These are phyloP conservation scores for Bryoerythrophyllum caledonicum DNA, from an alignment of 225 moss, liverwort and hornwort species.

Conservation along the genomic window DNA sequence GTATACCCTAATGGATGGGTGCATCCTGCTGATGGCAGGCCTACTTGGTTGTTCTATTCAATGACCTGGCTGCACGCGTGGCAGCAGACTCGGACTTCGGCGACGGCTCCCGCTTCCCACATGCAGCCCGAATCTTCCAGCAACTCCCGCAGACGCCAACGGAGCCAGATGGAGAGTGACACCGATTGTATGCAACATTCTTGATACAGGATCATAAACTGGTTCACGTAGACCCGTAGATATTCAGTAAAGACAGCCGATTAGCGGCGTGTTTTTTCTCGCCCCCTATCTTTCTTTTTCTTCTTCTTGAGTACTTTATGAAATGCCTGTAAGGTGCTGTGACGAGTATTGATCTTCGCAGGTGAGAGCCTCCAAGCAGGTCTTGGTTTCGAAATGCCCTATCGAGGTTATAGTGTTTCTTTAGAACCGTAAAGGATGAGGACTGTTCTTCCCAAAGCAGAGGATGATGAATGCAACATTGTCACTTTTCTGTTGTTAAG, in stretches of 20 bases:
- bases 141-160: constrained; percentile 79
- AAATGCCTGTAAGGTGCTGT: constrained; percentile 14
- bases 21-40: constrained; percentile 99
- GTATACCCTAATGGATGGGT: constrained; percentile 98
- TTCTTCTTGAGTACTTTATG: constrained; percentile 9
- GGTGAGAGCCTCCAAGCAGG: constrained; percentile 21
- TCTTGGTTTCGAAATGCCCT: constrained; percentile 4
- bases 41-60: constrained; percentile 99
- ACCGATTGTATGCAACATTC: constrained; percentile 54
- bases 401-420: not conserved
- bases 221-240: constrained; percentile 11
- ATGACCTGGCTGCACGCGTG: constrained; percentile 99
- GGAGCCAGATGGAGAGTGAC: constrained; percentile 90
- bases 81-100: constrained; percentile 99
- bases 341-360: constrained; percentile 20
- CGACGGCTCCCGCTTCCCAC: constrained; percentile 86
- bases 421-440: constrained; percentile 14
- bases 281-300: too few relatives aligned
- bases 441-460: constrained; percentile 9
- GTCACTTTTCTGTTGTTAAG: not conserved
- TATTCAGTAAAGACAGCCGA: not conserved
- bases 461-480: constrained; percentile 25
- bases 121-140: constrained; percentile 88
- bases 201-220: constrained; percentile 17
- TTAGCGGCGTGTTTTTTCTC: not conserved